A percentile compares a stretch with the other conserved stretches of the same genome.
Conservation (phyloP, 2,329 filamentous ascomycete species). For the Epichloe aotearoae region DNA sequence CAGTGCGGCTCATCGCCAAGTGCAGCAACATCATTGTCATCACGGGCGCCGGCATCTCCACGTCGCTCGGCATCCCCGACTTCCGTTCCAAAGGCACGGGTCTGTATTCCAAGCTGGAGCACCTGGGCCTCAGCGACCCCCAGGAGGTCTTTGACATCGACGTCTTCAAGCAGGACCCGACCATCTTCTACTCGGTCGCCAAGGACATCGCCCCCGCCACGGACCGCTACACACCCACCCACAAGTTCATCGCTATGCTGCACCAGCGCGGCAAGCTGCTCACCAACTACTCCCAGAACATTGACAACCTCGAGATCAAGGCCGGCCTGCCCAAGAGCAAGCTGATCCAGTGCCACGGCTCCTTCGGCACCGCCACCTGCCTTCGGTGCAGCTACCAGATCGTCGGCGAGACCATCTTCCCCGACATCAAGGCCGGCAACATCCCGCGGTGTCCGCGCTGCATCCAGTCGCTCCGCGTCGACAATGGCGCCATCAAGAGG, state of each 20-base stretch:
- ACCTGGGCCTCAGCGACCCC: constrained; percentile 62
- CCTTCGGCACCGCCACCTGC: constrained; percentile 85
- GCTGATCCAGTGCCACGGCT: constrained; percentile 91
- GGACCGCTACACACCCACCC: constrained; percentile 76
- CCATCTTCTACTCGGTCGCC: constrained; percentile 81
- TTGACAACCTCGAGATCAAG: constrained; percentile 85
- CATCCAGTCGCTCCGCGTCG: constrained; percentile 33
- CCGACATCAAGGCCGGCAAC: constrained; percentile 59
- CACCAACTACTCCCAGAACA: constrained; percentile 98
- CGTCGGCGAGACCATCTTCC: constrained; percentile 63
- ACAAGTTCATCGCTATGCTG: constrained; percentile 82
- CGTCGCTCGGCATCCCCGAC: constrained; percentile 90
- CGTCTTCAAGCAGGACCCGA: constrained; percentile 74
- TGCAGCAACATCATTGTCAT: constrained; percentile 82
- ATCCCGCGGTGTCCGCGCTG: constrained; percentile 72
- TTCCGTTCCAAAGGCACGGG: constrained; percentile 90
- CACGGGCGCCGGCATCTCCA: constrained; percentile 92
- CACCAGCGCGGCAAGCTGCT: constrained; percentile 80
- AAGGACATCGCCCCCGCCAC: constrained; percentile 78
- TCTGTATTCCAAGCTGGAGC: constrained; percentile 73
- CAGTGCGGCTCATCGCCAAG: constrained; percentile 59
- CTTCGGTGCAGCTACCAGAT: constrained; percentile 67
- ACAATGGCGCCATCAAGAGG: constrained; percentile 20
- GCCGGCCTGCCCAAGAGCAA: constrained; percentile 73
- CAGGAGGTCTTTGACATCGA: constrained; percentile 93